Base-by-base conservation (phyloP, 108 stramenopile genomes). In the Cyclotella kingstonii region DNA sequence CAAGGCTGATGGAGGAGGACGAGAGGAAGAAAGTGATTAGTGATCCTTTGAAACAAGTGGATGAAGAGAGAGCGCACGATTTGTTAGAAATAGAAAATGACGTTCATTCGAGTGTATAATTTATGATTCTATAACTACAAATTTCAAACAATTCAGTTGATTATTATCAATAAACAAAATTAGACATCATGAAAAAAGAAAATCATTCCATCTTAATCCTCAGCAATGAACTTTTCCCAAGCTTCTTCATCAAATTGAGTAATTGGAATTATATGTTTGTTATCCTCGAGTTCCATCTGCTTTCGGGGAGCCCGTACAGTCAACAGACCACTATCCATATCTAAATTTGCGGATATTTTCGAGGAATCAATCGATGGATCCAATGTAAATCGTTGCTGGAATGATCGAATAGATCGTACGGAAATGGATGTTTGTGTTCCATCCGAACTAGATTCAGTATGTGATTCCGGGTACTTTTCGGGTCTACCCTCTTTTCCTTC, bases 361-460 rank as follows among this genome's bases (percentile, higher is more conserved):
- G 72, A 66, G 52, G 80, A 62, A 56, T 84, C 80, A 34, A 88
- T 67, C 21, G 66, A 54, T 0, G 76, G 73, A 48, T 88, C 87
- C 34, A 79, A 39, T 7, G 71, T 80, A 54, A 87, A 87, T 15
- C 68, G 75, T 47, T 84, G 70, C 26, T 66, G 44, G 48, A 88
- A 83, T 30, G 68, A 69, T n/a, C 22, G 40, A 8, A 38, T 10
- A 4, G 49, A 54, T 68, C 56, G 14, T 55, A 68, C 5, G 44
- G 7, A 26, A 45, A 69, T 18, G n/a, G n/a, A n/a, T n/a, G n/a
- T n/a, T n/a, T n/a, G n/a, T n/a, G n/a, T n/a, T n/a, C n/a, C n/a
- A n/a, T n/a, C n/a, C n/a, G n/a, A n/a, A n/a, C n/a, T n/a, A n/a
- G n/a, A n/a, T n/a, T n/a, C n/a, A n/a, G n/a, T n/a, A n/a, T n/a